These are phyloP conservation scores for Nakazawaea ishiwadae DNA, from an alignment of 805 yeast species.

Conservation along the genomic window DNA sequence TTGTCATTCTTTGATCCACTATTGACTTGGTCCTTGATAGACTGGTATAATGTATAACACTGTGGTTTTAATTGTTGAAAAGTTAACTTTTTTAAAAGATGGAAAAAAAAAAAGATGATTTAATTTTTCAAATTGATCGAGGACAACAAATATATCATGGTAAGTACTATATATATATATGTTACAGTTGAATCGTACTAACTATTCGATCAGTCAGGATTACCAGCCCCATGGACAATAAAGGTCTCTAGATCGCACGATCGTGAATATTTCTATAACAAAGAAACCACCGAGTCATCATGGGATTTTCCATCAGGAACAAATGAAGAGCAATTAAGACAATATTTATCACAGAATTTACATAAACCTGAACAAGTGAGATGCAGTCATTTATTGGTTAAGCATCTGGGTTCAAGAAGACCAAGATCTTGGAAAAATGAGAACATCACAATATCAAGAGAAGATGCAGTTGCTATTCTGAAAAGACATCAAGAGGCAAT, in stretches of 20 bases:
- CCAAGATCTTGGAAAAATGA: slow-evolving; percentile 90
- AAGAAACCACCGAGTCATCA: slow-evolving; percentile 62
- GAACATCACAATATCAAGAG: slow-evolving; percentile 71
- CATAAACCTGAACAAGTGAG: slow-evolving; percentile 65
- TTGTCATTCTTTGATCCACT: too few relatives aligned
- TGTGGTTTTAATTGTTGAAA: too few relatives aligned
- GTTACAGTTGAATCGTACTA: too few relatives aligned
- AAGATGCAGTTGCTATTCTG: slow-evolving; percentile 71
- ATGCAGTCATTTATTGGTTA: slow-evolving; percentile 77
- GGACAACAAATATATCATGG: too few relatives aligned
- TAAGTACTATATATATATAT: too few relatives aligned
- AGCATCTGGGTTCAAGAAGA: slow-evolving; percentile 78
- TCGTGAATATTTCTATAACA: slow-evolving; percentile 78
- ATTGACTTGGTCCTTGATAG: too few relatives aligned
- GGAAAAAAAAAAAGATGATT: too few relatives aligned
- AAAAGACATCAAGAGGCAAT: slow-evolving; percentile 54
- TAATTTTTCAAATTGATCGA: too few relatives aligned
- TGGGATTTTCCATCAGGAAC: slow-evolving; percentile 94
- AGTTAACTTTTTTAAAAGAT: too few relatives aligned
- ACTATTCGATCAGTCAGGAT: slow-evolving; percentile 46
- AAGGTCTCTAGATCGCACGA: slow-evolving; percentile 74
- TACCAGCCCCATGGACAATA: slow-evolving; percentile 84
- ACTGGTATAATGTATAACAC: too few relatives aligned
- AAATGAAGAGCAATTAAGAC: slow-evolving; percentile 51
- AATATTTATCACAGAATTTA: slow-evolving; percentile 43